Conservation (phyloP, 768 basidiomycete genomes). For the Leucocoprinus birnbaumii region DNA sequence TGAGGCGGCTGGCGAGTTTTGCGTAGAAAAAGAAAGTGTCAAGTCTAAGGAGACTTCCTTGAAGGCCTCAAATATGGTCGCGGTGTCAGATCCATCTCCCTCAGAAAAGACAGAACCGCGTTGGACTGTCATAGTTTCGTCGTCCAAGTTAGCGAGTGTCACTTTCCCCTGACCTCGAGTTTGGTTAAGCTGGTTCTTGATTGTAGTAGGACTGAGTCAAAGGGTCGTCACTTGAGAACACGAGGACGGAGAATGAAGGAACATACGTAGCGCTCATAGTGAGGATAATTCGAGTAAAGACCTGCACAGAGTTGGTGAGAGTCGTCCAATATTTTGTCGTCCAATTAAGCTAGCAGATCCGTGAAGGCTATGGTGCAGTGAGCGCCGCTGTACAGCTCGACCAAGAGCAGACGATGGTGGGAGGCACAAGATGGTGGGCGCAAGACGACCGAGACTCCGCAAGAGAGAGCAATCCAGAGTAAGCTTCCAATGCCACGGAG, state of each 20-base stretch:
- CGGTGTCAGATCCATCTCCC: constrained; percentile 12
- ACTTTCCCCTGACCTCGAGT: constrained; percentile 18
- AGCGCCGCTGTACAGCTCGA: neutral
- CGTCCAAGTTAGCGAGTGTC: constrained; percentile 16
- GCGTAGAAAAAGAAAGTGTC: constrained; percentile 35
- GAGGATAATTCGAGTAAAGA: too few species aligned
- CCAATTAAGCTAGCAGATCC: neutral
- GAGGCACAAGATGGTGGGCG: neutral
- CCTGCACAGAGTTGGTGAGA: neutral
- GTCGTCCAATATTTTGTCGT: neutral
- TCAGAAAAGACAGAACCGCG: constrained; percentile 15
- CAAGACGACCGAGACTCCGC: constrained; percentile 5
- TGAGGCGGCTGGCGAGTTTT: constrained; percentile 36
- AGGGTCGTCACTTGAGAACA: constrained; percentile 1
- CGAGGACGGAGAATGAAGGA: neutral
- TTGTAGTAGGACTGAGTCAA: neutral
- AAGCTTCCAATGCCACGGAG: constrained; percentile 12
- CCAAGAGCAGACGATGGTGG: neutral
- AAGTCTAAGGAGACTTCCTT: constrained; percentile 46
- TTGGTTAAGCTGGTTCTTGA: constrained; percentile 15
- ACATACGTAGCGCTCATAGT: neutral
- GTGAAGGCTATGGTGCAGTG: neutral
- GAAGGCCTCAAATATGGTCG: constrained; percentile 37
- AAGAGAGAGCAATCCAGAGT: neutral
- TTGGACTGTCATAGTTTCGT: constrained; percentile 24